Percentiles rank a stretch among this genome's conserved stretches.
These are phyloP conservation scores for Silene latifolia DNA, from an alignment of 148 eudicot species.

Conservation along the genomic window DNA sequence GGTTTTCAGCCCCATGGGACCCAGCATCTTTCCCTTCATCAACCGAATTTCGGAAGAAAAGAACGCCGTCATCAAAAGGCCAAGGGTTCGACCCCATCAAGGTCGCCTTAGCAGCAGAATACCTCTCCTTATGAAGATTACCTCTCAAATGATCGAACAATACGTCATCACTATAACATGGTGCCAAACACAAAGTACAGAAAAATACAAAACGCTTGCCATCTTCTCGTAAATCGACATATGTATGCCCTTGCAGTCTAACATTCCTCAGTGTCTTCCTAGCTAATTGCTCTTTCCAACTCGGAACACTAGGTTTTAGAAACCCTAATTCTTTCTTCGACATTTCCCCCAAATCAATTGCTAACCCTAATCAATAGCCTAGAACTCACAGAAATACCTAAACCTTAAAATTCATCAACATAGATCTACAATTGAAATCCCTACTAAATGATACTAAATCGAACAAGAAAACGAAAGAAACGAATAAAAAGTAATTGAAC, in stretches of 20 bases:
- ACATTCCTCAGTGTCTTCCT: slow-evolving; percentile 56
- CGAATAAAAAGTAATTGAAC: too few relatives aligned
- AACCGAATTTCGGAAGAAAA: slow-evolving; percentile 52
- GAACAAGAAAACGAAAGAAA: not conserved
- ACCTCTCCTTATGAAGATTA: slow-evolving; percentile 50
- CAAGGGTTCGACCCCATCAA: slow-evolving; percentile 75
- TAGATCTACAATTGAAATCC: not conserved
- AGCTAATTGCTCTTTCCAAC: slow-evolving; percentile 62
- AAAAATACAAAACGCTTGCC: slow-evolving; percentile 70
- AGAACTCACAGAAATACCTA: not conserved
- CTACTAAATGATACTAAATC: not conserved
- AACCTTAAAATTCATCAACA: not conserved
- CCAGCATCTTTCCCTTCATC: slow-evolving; percentile 28
- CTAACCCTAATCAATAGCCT: slow-evolving; percentile 16
- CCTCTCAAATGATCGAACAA: slow-evolving; percentile 81
- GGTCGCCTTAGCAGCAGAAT: slow-evolving; percentile 61
- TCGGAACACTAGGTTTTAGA: slow-evolving; percentile 34
- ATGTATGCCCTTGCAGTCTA: slow-evolving; percentile 67
- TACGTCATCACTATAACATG: slow-evolving; percentile 64
- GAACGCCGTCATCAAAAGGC: slow-evolving; percentile 85
- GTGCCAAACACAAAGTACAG: slow-evolving; percentile 75
- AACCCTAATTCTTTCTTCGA: slow-evolving; percentile 65
- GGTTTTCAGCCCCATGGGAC: slow-evolving; percentile 16
- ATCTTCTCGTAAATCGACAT: slow-evolving; percentile 85
- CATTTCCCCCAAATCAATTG: slow-evolving; percentile 35